Base-by-base conservation (phyloP, 148 eudicot species). In the Hydrangea macrophylla region DNA sequence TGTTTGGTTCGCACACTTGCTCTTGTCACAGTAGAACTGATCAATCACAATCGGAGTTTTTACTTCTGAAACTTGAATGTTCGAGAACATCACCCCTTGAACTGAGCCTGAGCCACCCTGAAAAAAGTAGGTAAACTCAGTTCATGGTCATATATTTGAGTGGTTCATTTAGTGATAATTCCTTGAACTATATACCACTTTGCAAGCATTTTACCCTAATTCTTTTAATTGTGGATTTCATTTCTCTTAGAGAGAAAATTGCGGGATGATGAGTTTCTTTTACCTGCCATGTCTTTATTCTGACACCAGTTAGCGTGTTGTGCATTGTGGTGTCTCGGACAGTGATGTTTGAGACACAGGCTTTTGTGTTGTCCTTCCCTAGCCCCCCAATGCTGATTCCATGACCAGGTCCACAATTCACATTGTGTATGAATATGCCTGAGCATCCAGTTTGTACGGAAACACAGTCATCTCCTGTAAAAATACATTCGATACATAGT, bases 231-330 rank as follows among this genome's bases (percentile, higher is more conserved):
- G n/a, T n/a, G n/a, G n/a, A n/a, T 62, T 22, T 6, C n/a, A 25
- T 25, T 50, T 36, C 53, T 39, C 12, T n/a, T 25, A 13, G 32
- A 42, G 40, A 23, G 20, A 63, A n/a, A 11, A 40, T 42, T 11
- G 10, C 1, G 39, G 39, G 27, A n/a, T 9, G 3, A 0, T 15
- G 2, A 28, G 26, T 64, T 30, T 26, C 17, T 6, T 32, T 55
- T 62, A 75, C 82, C 81, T 79, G 78, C 82, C 82, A 79, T 25
- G 82, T 74, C 78, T 79, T 79, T 57, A 79, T 79, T 62, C 82
- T 74, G 11, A 74, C 78, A 17, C 82, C 82, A 36, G 36, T 79
- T 64, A 79, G 7, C 18, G 82, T 42, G n/a, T 70, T 55, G 44
- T 45, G 59, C 5, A 79, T 54, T 15, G 48, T 70, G 40, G 68